phyloP scores from a whole-genome alignment of 139 green algal genomes.

The Auxenochlorella pyrenoidosa region DNA sequence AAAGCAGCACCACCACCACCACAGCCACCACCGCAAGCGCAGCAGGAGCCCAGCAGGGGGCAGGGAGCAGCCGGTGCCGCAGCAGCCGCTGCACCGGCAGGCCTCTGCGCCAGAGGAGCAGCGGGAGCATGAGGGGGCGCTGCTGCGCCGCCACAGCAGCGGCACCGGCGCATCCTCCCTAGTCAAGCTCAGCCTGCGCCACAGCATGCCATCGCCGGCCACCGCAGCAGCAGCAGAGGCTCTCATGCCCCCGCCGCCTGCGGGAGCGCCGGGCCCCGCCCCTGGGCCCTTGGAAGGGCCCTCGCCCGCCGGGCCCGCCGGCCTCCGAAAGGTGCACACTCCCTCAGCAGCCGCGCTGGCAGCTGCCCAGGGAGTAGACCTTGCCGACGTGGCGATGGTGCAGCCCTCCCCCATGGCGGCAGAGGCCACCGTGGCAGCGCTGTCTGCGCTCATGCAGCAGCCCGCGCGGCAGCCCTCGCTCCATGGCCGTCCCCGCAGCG shows the following conservation, averaged over 20 bases:
- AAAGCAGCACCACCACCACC: background rate
- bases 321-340: background rate
- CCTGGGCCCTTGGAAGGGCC: background rate
- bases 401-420: constrained; percentile 17
- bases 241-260: background rate
- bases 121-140: background rate
- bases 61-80: background rate
- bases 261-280: background rate
- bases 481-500: background rate
- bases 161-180: constrained; percentile 5
- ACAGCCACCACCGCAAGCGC: background rate
- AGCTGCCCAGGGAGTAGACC: background rate
- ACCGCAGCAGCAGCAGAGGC: background rate
- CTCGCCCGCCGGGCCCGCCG: background rate
- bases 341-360: constrained; percentile 8
- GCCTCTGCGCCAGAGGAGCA: background rate
- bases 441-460: constrained; percentile 5
- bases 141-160: constrained; percentile 10
- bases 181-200: background rate
- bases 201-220: background rate
- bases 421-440: constrained; percentile 9
- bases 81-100: background rate
- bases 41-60: constrained; percentile 6
- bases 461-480: constrained; percentile 8
- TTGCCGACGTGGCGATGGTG: background rate